A percentile compares a stretch with the other conserved stretches of the same genome.
These are phyloP conservation scores for Lactifluus piperatus DNA, from an alignment of 768 basidiomycete species.

Conservation along the genomic window DNA sequence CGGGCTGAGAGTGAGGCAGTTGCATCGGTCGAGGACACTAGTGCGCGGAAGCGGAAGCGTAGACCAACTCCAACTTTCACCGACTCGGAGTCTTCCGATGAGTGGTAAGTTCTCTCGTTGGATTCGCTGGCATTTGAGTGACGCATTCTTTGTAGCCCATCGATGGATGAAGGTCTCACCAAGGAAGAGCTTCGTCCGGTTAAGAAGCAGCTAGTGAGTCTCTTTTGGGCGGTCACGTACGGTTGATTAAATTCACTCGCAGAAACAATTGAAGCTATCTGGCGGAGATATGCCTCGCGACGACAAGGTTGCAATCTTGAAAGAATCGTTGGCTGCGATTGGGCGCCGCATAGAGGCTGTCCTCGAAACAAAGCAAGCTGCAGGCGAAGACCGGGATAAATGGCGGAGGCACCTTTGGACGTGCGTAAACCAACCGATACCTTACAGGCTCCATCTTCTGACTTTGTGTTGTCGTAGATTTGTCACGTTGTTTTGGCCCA, in stretches of 20 bases:
- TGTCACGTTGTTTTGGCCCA: conserved; percentile 95
- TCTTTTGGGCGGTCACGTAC: background rate
- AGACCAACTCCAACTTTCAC: conserved; percentile 96
- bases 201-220: conserved; percentile 84
- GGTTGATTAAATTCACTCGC: conserved; percentile 12
- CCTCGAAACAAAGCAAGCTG: conserved; percentile 60
- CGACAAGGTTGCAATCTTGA: conserved; percentile 92
- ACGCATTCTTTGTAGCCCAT: conserved; percentile 46
- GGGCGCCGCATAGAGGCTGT: conserved; percentile 87
- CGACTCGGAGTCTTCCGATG: conserved; percentile 86
- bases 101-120: conserved; percentile 52
- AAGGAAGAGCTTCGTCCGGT: conserved; percentile 96
- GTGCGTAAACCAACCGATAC: conserved; percentile 42
- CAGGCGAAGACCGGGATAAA: conserved; percentile 74
- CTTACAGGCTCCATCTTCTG: background rate
- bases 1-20: conserved; percentile 83
- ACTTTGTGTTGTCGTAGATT: conserved; percentile 43
- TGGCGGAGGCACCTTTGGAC: conserved; percentile 97
- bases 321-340: conserved; percentile 90
- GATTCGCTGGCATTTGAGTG: conserved; percentile 9
- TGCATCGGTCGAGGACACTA: conserved; percentile 66
- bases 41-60: conserved; percentile 72
- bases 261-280: conserved; percentile 94
- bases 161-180: conserved; percentile 88
- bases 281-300: conserved; percentile 92